Evolutionary conservation across 768 basidiomycete species (phyloP), one percentile per base, ranked within the genome.

Genomic region (Rhizopogon roseolus): DNA sequence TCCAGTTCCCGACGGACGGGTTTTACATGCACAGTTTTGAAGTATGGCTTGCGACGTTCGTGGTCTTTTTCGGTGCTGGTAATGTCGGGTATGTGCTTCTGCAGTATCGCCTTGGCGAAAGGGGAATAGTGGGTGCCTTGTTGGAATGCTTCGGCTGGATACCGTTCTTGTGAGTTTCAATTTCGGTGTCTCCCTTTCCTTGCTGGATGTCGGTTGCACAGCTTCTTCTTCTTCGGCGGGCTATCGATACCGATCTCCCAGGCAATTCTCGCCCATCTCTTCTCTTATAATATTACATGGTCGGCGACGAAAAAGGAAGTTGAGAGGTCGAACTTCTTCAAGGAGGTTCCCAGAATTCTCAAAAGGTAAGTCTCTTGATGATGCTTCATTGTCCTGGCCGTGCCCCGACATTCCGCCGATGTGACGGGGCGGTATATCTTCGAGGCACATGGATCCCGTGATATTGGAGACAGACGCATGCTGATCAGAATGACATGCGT

Each of bases 241-340:
- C 72, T 84, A 53, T 73, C 76, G 34, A 73, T 81, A 53, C 82
- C 82, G 38, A 71, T 84, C 56, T 72, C 75, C 1, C 66, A 75
- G 32, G 80, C 83, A 4, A 72, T 84, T 40, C 69, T 80, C 41
- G 75, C 80, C 1, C 82, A 84, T 64, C 28, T 83, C 17, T 77
- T 82, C 63, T 80, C 80, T 36, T 84, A 81, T 59, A 75, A 85
- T 63, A 77, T 80, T 63, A 70, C 68, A 11, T 84, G 82, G 83
- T 72, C 75, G 5, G 75, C 81, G 32, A 85, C 82, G 6, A 77
- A 81, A 60, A 93, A 93, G 80, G 88, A 90, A 68, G 90, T 94
- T 39, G 86, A 93, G 68, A 78, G 82, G 45, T 90, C 88, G 5
- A 94, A 93, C 66, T 93, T 96, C 76, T 93, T 89, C 81, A 81